Conservation (phyloP, 208 protist genomes). For the Acanthamoeba quina region DNA sequence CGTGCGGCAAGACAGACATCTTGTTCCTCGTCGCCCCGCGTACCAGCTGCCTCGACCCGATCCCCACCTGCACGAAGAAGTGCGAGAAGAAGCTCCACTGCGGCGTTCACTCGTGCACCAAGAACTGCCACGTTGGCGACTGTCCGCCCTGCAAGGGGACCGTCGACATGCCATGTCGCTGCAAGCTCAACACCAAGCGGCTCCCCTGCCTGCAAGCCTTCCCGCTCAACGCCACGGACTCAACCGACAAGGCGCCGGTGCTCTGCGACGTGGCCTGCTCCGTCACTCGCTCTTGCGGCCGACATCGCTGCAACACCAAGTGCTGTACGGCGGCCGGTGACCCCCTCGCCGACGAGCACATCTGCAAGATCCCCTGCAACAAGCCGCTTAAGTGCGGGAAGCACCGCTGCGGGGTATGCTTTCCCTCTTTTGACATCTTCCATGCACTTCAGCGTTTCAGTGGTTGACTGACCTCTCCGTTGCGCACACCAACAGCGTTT, state of each 20-base stretch:
- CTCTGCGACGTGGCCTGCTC: slow-evolving; percentile 78
- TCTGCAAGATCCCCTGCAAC: slow-evolving; percentile 82
- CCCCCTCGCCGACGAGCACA: slow-evolving; percentile 76
- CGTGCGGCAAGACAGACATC: slow-evolving; percentile 74
- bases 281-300: slow-evolving; percentile 74
- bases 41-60: slow-evolving; percentile 79
- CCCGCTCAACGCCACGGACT: background rate
- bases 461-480: background rate
- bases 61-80: slow-evolving; percentile 78
- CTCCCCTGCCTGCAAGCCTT: background rate
- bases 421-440: background rate
- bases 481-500: background rate
- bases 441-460: background rate
- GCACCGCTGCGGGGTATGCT: slow-evolving; percentile 81
- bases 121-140: slow-evolving; percentile 66
- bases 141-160: slow-evolving; percentile 71
- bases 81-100: slow-evolving; percentile 84
- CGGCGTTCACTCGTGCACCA: slow-evolving; percentile 72
- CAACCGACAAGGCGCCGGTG: background rate
- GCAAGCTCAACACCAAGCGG: slow-evolving; percentile 47
- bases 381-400: slow-evolving; percentile 81
- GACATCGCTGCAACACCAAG: slow-evolving; percentile 80
- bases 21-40: slow-evolving; percentile 58
- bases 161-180: slow-evolving; percentile 66
- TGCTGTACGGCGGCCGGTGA: slow-evolving; percentile 80